Evolutionary conservation across 1,284 basidiomycete species (phyloP).

Genomic region (Cystobasidium slooffiae): DNA sequence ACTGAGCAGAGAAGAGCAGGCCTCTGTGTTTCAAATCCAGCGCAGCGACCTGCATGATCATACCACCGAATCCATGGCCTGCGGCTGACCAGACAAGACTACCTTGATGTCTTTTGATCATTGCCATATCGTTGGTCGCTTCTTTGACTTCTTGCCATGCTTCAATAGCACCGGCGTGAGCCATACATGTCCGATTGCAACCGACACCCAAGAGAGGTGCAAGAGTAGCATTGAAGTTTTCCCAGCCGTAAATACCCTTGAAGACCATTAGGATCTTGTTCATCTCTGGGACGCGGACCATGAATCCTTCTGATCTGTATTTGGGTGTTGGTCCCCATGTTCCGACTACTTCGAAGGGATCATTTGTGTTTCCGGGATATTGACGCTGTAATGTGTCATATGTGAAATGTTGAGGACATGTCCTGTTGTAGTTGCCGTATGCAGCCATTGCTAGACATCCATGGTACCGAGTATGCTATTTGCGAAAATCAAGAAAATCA

Average conservation of each 20-base stretch:
- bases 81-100: slow-evolving; percentile 35
- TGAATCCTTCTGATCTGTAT: slow-evolving; percentile 40
- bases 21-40: slow-evolving; percentile 42
- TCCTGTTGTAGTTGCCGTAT: slow-evolving; percentile 29
- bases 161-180: slow-evolving; percentile 42
- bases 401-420: slow-evolving; percentile 42
- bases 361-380: slow-evolving; percentile 42
- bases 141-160: slow-evolving; percentile 45
- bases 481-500: no score
- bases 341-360: slow-evolving; percentile 44
- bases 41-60: slow-evolving; percentile 45
- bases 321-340: slow-evolving; percentile 35
- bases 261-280: slow-evolving; percentile 41
- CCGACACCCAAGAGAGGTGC: slow-evolving; percentile 40
- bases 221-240: slow-evolving; percentile 43
- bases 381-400: slow-evolving; percentile 31
- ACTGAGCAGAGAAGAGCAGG: slow-evolving; percentile 37
- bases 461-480: slow-evolving; percentile 17
- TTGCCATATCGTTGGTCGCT: slow-evolving; percentile 41
- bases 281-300: slow-evolving; percentile 42
- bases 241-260: slow-evolving; percentile 45
- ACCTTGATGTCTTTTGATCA: slow-evolving; percentile 40
- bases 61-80: slow-evolving; percentile 45
- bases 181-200: slow-evolving; percentile 42
- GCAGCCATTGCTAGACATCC: slow-evolving; percentile 26